Percentiles rank a stretch among this genome's conserved stretches.
Conservation (phyloP, 1,284 basidiomycete genomes). For the Limonomyces culmigenus region DNA sequence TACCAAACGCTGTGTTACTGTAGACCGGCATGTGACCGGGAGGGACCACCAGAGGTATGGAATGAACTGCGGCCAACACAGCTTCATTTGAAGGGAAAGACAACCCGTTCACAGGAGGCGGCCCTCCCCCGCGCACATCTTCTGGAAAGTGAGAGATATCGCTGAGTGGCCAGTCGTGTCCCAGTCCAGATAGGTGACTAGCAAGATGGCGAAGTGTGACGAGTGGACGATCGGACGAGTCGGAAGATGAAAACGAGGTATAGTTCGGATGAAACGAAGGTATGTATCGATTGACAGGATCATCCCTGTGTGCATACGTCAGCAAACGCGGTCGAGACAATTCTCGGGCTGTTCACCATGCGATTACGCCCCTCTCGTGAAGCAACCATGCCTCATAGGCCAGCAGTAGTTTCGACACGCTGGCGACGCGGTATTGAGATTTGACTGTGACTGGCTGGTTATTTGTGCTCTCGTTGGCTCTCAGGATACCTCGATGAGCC, state of each 20-base stretch:
- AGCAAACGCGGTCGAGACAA: neutral
- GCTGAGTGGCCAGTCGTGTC: neutral
- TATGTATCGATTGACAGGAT: neutral
- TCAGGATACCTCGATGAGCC: neutral
- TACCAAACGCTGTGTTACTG: neutral
- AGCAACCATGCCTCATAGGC: neutral
- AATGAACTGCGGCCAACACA: neutral
- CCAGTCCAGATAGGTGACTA: neutral
- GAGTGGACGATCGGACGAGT: neutral
- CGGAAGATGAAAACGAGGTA: neutral
- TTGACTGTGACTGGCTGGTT: neutral
- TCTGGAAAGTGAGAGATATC: neutral
- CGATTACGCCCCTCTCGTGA: neutral
- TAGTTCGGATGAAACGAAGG: neutral
- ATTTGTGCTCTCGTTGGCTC: neutral
- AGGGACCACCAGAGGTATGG: neutral
- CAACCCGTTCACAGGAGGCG: constrained; percentile 1
- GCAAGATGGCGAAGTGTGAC: neutral
- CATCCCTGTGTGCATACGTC: neutral
- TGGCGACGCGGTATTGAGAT: neutral
- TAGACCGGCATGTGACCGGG: neutral
- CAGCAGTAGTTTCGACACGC: neutral
- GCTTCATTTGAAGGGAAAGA: neutral
- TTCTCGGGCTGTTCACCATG: neutral
- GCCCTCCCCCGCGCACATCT: neutral